Conservation (phyloP, 2,329 filamentous ascomycete genomes). For the Scedosporium aurantiacum region DNA sequence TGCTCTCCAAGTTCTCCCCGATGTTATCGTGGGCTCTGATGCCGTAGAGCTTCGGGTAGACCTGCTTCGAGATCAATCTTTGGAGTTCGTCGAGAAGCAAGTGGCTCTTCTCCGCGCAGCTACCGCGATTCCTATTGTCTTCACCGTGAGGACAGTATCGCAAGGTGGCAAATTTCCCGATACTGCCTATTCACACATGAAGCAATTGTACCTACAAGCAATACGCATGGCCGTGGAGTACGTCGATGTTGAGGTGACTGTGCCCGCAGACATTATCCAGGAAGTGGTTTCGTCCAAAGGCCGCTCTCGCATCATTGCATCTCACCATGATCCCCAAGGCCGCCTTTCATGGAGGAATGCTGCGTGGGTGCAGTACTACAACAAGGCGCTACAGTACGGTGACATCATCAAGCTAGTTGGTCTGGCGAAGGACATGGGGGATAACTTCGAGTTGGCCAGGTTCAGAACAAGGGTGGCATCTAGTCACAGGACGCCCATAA, state of each 20-base stretch:
- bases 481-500: conserved; percentile 71
- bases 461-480: conserved; percentile 70
- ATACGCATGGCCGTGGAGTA: conserved; percentile 83
- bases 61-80: conserved; percentile 62
- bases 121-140: conserved; percentile 72
- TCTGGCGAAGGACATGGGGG: conserved; percentile 60
- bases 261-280: conserved; percentile 65
- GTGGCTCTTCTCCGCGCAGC: conserved; percentile 65
- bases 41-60: conserved; percentile 93
- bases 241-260: conserved; percentile 82
- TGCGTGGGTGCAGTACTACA: conserved; percentile 87
- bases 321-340: conserved; percentile 79
- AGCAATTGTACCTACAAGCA: conserved; percentile 66
- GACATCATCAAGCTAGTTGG: conserved; percentile 94
- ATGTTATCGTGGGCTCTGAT: conserved; percentile 74
- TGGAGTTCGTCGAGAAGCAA: conserved; percentile 73
- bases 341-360: conserved; percentile 79
- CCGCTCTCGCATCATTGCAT: conserved; percentile 77
- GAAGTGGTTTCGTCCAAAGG: conserved; percentile 56
- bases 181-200: conserved; percentile 55
- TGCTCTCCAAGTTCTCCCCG: conserved; percentile 53
- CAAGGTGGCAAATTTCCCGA: conserved; percentile 89
- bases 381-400: conserved; percentile 77
- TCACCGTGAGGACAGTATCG: conserved; percentile 74
- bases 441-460: conserved; percentile 74